These are phyloP conservation scores for Hansenula lynferdii DNA, from an alignment of 1,139 yeast genomes.

Conservation along the genomic window DNA sequence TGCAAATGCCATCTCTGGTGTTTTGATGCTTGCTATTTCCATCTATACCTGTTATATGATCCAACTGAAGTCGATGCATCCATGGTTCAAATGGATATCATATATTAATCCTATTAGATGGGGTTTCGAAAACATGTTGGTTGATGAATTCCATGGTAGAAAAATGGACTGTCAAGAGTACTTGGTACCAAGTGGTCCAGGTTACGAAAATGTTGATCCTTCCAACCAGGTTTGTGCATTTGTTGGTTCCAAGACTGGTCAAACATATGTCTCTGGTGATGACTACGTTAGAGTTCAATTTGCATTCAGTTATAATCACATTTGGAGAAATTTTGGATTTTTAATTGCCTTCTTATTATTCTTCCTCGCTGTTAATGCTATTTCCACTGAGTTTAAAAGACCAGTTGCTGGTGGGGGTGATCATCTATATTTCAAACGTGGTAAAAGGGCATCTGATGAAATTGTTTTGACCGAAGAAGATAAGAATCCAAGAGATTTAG, in stretches of 20 bases:
- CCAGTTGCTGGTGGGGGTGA: constrained; percentile 37
- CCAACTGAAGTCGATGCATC: constrained; percentile 55
- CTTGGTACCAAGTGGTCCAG: constrained; percentile 48
- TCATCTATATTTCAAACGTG: constrained; percentile 32
- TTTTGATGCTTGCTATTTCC: constrained; percentile 41
- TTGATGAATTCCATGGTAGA: constrained; percentile 52
- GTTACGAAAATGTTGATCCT: constrained; percentile 34
- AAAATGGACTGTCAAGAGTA: constrained; percentile 43
- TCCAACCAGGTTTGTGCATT: constrained; percentile 47
- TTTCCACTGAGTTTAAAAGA: constrained; percentile 34
- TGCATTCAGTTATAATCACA: constrained; percentile 33
- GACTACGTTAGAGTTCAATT: constrained; percentile 33
- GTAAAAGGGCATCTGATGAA: constrained; percentile 8
- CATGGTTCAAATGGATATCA: constrained; percentile 63
- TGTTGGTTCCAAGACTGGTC: constrained; percentile 37
- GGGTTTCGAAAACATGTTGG: constrained; percentile 51
- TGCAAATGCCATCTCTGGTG: constrained; percentile 50
- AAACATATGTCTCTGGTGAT: constrained; percentile 39
- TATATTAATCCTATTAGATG: constrained; percentile 53
- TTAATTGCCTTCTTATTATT: constrained; percentile 34
- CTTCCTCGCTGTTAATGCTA: constrained; percentile 30
- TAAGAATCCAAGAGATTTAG: constrained; percentile 12
- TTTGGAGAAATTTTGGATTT: constrained; percentile 50
- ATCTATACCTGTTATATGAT: constrained; percentile 53
- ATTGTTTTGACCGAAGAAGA: background rate